These are phyloP conservation scores for Leccinellum albellum DNA, from an alignment of 768 basidiomycete species.

Conservation along the genomic window DNA sequence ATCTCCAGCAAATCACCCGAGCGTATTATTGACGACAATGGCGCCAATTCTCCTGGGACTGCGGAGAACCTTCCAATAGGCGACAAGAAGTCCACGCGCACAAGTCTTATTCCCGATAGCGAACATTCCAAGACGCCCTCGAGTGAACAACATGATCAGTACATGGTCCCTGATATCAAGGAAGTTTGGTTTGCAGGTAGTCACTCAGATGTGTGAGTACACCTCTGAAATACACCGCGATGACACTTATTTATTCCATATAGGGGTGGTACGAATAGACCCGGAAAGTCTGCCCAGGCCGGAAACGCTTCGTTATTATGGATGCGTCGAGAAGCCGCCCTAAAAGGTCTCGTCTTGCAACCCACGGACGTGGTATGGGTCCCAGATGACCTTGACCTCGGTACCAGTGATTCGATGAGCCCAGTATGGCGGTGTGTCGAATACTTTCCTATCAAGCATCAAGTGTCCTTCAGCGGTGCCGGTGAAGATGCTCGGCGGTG, in stretches of 20 bases:
- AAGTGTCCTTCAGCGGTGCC: constrained; percentile 18
- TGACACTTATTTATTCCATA: neutral
- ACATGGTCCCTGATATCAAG: constrained; percentile 34
- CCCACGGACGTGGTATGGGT: constrained; percentile 28
- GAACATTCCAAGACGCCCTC: neutral
- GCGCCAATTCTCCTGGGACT: neutral
- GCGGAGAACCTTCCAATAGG: neutral
- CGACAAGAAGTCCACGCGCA: neutral
- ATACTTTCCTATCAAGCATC: constrained; percentile 23
- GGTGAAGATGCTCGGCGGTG: constrained; percentile 18
- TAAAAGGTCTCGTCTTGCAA: constrained; percentile 23
- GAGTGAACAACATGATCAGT: neutral
- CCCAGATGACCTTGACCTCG: constrained; percentile 24
- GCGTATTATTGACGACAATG: neutral
- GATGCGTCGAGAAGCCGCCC: constrained; percentile 33
- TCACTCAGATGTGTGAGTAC: constrained; percentile 34
- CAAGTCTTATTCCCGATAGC: neutral
- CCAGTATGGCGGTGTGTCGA: constrained; percentile 14
- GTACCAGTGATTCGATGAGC: constrained; percentile 21
- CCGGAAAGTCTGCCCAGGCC: constrained; percentile 18
- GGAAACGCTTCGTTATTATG: constrained; percentile 29
- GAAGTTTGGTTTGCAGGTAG: constrained; percentile 67
- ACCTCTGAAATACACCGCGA: neutral
- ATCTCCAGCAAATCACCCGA: neutral
- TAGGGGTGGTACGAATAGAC: constrained; percentile 24